phyloP scores from a whole-genome alignment of 1,284 basidiomycete genomes.

The Ganoderma boninense region DNA sequence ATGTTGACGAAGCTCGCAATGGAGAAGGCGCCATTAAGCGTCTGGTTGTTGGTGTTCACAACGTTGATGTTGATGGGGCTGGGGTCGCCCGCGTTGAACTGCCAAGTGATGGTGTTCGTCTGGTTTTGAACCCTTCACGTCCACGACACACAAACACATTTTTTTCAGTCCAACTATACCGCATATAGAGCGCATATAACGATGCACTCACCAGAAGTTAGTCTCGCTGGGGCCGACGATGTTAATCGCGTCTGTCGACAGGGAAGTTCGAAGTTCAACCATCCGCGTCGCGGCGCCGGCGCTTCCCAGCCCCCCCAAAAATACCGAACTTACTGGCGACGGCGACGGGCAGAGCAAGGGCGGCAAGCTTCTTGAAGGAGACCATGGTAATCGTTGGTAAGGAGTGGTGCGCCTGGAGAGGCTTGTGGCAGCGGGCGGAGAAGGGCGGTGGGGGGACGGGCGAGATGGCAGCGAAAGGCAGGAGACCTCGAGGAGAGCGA shows the following conservation, averaged over 20 bases:
- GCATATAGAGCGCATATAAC: neutral
- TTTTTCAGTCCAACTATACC: neutral
- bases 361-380: constrained; percentile 37
- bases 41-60: constrained; percentile 43
- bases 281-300: neutral
- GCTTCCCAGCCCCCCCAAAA: too few relatives aligned
- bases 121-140: constrained; percentile 47
- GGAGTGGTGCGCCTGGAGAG: constrained; percentile 26
- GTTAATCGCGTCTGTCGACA: constrained; percentile 38
- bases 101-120: constrained; percentile 48
- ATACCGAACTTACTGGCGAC: constrained; percentile 40
- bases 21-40: constrained; percentile 48
- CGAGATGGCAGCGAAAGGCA: constrained; percentile 20
- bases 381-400: constrained; percentile 31
- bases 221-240: constrained; percentile 44
- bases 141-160: constrained; percentile 1
- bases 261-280: constrained; percentile 11
- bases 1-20: constrained; percentile 45
- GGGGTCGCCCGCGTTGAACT: constrained; percentile 44
- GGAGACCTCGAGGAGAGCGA: constrained; percentile 25
- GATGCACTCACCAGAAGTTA: constrained; percentile 43
- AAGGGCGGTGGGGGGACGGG: constrained; percentile 1
- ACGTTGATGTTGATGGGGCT: constrained; percentile 45
- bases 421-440: constrained; percentile 31
- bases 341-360: constrained; percentile 42